Conservation (phyloP, 768 basidiomycete species). For the Dictyophora rubrovolvata region DNA sequence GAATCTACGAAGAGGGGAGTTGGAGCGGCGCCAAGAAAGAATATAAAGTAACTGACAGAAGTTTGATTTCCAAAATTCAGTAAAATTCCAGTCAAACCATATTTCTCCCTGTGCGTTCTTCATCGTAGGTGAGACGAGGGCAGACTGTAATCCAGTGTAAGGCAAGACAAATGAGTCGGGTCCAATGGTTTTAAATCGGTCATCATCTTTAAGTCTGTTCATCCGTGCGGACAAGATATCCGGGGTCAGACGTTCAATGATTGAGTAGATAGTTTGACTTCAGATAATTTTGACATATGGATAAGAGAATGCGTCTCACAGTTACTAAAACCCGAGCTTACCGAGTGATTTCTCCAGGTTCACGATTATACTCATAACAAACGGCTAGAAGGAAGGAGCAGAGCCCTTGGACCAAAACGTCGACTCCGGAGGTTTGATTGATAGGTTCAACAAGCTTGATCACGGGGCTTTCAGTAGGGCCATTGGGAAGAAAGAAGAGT, state of each 20-base stretch:
- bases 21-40: constrained; percentile 2
- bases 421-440: constrained; percentile 79
- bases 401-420: constrained; percentile 79
- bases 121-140: constrained; percentile 20
- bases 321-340: constrained; percentile 24
- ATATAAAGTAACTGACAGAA: constrained; percentile 54
- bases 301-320: neutral
- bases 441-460: constrained; percentile 85
- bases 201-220: constrained; percentile 81
- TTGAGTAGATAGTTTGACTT: constrained; percentile 67
- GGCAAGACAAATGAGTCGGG: constrained; percentile 72
- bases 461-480: neutral
- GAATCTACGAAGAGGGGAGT: constrained; percentile 38
- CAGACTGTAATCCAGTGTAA: constrained; percentile 17
- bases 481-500: neutral
- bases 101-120: constrained; percentile 42
- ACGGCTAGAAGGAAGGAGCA: constrained; percentile 87
- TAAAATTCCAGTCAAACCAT: constrained; percentile 98
- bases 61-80: constrained; percentile 98
- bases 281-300: constrained; percentile 10
- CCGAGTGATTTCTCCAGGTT: constrained; percentile 95
- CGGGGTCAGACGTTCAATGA: constrained; percentile 81
- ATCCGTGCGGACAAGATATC: constrained; percentile 84
- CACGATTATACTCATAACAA: constrained; percentile 93
- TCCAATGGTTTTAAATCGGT: constrained; percentile 81